These are phyloP conservation scores for Cetraspora pellucida DNA, from an alignment of 192 early-diverging fungal species.

Conservation along the genomic window DNA sequence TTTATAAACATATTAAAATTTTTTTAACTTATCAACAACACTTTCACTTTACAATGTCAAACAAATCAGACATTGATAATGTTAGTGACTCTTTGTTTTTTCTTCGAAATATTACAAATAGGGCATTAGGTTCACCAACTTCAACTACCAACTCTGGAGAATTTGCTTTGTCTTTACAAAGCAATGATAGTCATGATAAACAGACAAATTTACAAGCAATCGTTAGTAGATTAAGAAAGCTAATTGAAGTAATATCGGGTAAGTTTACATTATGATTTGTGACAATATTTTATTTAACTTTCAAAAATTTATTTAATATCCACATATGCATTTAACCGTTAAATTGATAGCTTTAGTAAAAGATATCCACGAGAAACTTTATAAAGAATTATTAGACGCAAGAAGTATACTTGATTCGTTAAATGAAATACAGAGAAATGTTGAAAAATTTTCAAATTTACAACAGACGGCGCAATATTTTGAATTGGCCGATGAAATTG, in stretches of 20 bases:
- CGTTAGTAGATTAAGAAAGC: conserved; percentile 5
- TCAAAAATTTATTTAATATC: too few species aligned
- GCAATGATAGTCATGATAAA: neutral
- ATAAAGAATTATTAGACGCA: conserved; percentile 11
- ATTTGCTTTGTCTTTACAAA: neutral
- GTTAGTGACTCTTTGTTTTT: too few species aligned
- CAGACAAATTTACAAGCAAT: neutral
- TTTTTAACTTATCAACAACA: too few species aligned
- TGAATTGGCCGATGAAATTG: conserved; percentile 27
- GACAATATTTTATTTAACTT: too few species aligned
- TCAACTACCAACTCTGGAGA: neutral
- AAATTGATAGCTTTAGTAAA: conserved; percentile 27
- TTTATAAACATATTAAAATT: too few species aligned
- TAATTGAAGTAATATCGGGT: conserved; percentile 26
- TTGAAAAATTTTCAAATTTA: conserved; percentile 19
- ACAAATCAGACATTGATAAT: too few species aligned
- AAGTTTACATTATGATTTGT: neutral
- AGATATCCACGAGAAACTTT: conserved; percentile 28
- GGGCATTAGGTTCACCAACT: neutral
- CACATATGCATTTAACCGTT: too few species aligned
- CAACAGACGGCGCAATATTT: neutral
- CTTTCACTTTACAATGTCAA: too few species aligned
- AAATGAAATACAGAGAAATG: conserved; percentile 12
- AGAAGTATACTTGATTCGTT: neutral
- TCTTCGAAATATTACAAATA: neutral